phyloP scores from a whole-genome alignment of 192 early-diverging fungal genomes.

The Dispira parvispora region DNA sequence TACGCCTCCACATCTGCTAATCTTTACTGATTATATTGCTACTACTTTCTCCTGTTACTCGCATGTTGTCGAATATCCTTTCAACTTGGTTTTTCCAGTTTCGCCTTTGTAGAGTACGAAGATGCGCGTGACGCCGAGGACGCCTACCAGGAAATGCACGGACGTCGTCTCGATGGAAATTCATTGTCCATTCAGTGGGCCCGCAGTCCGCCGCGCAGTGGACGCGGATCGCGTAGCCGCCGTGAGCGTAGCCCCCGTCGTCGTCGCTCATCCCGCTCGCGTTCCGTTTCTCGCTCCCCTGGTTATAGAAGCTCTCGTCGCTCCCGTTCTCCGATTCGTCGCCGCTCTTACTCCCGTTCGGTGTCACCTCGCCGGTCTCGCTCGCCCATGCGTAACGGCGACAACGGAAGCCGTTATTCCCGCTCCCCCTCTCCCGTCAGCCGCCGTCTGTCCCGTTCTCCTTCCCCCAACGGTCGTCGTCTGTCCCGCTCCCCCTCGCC shows the following conservation, averaged over 20 bases:
- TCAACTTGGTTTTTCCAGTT: conserved; percentile 28
- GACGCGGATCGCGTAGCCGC: conserved; percentile 48
- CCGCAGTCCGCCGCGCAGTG: conserved; percentile 57
- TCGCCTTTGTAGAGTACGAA: conserved; percentile 93
- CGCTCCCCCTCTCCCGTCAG: conserved; percentile 6
- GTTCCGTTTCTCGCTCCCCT: conserved; percentile 11
- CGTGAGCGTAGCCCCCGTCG: conserved; percentile 14
- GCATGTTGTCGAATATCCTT: too few relatives aligned
- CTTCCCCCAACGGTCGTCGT: not conserved
- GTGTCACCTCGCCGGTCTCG: conserved; percentile 12
- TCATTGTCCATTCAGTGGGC: conserved; percentile 81
- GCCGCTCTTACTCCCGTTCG: conserved; percentile 7
- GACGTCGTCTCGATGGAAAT: conserved; percentile 60
- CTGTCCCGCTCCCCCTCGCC: conserved; percentile 14
- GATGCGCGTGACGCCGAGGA: conserved; percentile 80
- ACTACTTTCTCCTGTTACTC: too few relatives aligned
- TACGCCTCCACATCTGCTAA: too few relatives aligned
- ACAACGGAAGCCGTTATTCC: conserved; percentile 12
- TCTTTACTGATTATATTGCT: too few relatives aligned
- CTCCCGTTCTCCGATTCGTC: not conserved
- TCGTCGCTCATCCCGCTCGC: conserved; percentile 16
- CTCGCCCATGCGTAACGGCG: conserved; percentile 12
- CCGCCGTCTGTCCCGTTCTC: conserved; percentile 3
- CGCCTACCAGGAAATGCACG: conserved; percentile 88
- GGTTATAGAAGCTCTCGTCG: too few relatives aligned